phyloP scores from a whole-genome alignment of 2,329 filamentous ascomycete genomes.

The Phialophora chinensis region DNA sequence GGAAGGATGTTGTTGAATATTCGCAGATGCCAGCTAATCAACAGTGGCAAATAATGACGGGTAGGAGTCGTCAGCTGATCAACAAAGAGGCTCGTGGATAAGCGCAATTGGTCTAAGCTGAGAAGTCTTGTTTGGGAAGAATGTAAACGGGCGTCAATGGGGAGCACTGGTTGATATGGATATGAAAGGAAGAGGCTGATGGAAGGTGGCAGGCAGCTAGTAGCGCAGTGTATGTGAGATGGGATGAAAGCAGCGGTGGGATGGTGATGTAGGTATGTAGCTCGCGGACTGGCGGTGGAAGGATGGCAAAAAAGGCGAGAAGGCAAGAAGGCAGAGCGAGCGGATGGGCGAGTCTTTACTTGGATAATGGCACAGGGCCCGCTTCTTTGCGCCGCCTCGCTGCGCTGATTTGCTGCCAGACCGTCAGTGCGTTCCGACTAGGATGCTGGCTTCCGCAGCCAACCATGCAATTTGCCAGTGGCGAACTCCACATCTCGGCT shows the following conservation, averaged over 20 bases:
- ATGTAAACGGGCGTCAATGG: conserved; percentile 17
- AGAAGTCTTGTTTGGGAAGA: conserved; percentile 19
- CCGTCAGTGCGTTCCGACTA: conserved; percentile 15
- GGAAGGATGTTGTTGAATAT: conserved; percentile 4
- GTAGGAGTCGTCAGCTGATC: conserved; percentile 26
- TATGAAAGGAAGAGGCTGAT: conserved; percentile 20
- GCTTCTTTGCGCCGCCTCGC: background rate
- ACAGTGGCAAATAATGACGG: conserved; percentile 36
- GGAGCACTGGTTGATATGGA: conserved; percentile 8
- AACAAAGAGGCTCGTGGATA: conserved; percentile 13
- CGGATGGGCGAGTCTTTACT: conserved; percentile 5
- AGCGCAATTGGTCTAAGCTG: conserved; percentile 21
- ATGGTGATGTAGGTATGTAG: conserved; percentile 25
- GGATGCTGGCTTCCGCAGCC: conserved; percentile 20
- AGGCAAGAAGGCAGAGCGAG: conserved; percentile 18
- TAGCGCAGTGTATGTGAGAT: conserved; percentile 23
- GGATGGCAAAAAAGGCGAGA: conserved; percentile 17
- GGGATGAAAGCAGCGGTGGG: conserved; percentile 21
- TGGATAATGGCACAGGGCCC: background rate
- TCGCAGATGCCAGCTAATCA: conserved; percentile 30
- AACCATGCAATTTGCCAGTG: conserved; percentile 23
- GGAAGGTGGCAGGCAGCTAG: conserved; percentile 21
- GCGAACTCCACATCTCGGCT: background rate
- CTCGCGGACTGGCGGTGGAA: conserved; percentile 26
- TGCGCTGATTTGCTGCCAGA: conserved; percentile 9